A percentile compares a stretch with the other conserved stretches of the same genome.
Evolutionary conservation across 345 rosid species (phyloP).

Genomic region (Acer campestre): DNA sequence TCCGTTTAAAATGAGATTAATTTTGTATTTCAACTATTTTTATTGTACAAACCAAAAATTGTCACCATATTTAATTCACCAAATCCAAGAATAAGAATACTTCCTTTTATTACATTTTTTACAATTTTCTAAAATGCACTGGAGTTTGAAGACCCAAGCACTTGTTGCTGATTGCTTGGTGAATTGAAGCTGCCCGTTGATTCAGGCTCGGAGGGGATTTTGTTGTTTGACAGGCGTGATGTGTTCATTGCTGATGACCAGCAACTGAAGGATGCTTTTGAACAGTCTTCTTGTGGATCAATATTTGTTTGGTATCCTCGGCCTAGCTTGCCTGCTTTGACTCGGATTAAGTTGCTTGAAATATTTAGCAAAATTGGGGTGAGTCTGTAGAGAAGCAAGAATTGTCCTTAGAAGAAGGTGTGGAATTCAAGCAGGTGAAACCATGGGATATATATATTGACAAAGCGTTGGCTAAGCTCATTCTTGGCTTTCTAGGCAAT

Average conservation of each 20-base stretch:
- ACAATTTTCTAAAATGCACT: too few species aligned
- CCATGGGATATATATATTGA: constrained; percentile 29
- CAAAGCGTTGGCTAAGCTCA: constrained; percentile 48
- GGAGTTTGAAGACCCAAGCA: constrained; percentile 20
- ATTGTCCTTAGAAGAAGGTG: constrained; percentile 22
- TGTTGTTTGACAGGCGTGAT: constrained; percentile 42
- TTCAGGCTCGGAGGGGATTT: constrained; percentile 33
- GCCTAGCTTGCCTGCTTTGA: constrained; percentile 42
- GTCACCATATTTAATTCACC: too few species aligned
- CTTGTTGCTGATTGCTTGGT: constrained; percentile 37
- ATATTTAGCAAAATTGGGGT: constrained; percentile 59
- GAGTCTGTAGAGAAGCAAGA: constrained; percentile 47
- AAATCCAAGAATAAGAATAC: too few species aligned
- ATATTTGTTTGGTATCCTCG: constrained; percentile 78
- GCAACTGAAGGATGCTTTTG: constrained; percentile 53
- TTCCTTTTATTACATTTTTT: too few species aligned
- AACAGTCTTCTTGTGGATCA: constrained; percentile 24
- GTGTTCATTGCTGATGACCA: constrained; percentile 76
- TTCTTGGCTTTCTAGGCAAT: constrained; percentile 60
- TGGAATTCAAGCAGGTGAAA: constrained; percentile 29
- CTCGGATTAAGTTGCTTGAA: constrained; percentile 44
- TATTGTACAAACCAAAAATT: too few species aligned
- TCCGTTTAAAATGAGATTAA: too few species aligned
- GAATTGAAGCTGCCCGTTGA: constrained; percentile 61
- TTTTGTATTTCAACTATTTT: too few species aligned